phyloP scores from a whole-genome alignment of 306 rosid species.

The Aeschynomene evenia region DNA sequence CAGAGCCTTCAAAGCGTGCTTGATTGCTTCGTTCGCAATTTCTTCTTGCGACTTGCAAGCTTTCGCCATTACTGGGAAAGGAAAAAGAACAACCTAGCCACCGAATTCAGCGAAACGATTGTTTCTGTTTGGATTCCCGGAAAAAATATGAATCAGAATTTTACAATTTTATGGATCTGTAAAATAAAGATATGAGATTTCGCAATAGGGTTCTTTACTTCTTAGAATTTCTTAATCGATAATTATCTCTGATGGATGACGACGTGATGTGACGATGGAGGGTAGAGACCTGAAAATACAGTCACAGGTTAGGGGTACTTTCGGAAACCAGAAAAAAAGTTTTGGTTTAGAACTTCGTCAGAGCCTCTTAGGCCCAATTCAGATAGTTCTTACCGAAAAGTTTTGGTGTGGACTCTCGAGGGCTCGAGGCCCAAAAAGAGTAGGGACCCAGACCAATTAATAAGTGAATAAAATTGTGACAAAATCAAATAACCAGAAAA shows the following conservation, averaged over 20 bases:
- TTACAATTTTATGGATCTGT: slow-evolving; percentile 8
- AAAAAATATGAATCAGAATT: not conserved
- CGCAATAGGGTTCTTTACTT: slow-evolving; percentile 7
- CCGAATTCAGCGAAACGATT: not conserved
- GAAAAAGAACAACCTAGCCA: not conserved
- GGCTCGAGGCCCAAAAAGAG: no score
- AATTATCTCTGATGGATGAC: not conserved
- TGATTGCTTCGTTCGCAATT: slow-evolving; percentile 63
- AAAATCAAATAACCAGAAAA: no score
- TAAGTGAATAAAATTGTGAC: no score
- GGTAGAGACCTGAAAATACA: not conserved
- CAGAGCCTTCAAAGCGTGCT: slow-evolving; percentile 77
- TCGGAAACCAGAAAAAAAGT: not conserved
- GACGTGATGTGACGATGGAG: not conserved
- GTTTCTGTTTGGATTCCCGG: not conserved
- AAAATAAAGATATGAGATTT: not conserved
- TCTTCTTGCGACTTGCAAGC: slow-evolving; percentile 53
- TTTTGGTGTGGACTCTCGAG: not conserved
- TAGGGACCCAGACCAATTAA: no score
- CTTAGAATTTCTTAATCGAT: no score
- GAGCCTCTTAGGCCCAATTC: not conserved
- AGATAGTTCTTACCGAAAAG: not conserved
- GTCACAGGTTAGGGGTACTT: not conserved
- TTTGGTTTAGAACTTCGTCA: not conserved
- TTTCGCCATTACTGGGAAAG: slow-evolving; percentile 14